Evolutionary conservation across 164 flowering plant genomes (phyloP), one percentile per base, ranked within the genome.

Genomic region (Vitis rotundifolia): DNA sequence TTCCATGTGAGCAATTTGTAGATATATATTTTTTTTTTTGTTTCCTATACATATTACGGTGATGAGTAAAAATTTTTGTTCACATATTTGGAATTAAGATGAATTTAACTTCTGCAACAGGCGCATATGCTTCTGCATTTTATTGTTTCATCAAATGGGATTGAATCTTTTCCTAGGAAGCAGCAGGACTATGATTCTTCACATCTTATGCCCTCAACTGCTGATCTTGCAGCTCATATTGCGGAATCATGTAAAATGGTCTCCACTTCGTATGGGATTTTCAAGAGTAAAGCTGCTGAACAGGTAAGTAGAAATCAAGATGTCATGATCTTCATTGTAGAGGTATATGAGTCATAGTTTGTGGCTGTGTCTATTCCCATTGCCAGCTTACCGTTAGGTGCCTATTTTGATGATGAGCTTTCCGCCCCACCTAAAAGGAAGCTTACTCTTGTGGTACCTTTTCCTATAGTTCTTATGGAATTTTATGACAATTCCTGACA

Each of bases 41-140:
- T 4, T 49, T 70, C 53, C 16, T 11, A 16, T 58, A 7, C 18
- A 61, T 48, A 28, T 47, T 13, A 57, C 29, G 9, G 16, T 48
- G 57, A 11, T 13, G 16, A 62, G 19, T 18, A 47, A n/a, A 4
- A 37, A 52, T 14, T 48, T 60, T 50, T 16, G 50, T 11, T 71
- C 9, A 37, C 26, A 22, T 13, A 8, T 37, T 61, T 14, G 14
- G 37, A 26, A 44, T 63, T 56, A 51, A 54, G 44, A 37, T 37
- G 7, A 57, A 59, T 49, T 59, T 51, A 19, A 58, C 11, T 73
- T 73, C 13, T 70, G 7, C 73, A 77, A 19, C 86, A 96, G 99
- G 98, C 97, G 70, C 86, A 91, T 72, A 93, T 93, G 66, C 97
- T 95, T 71, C 76, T 90, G 75, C 91, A 93, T 83, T 83, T 80